Evolutionary conservation across 176 grass and related monocot genomes (phyloP).

Genomic region (Oryza brachyantha): DNA sequence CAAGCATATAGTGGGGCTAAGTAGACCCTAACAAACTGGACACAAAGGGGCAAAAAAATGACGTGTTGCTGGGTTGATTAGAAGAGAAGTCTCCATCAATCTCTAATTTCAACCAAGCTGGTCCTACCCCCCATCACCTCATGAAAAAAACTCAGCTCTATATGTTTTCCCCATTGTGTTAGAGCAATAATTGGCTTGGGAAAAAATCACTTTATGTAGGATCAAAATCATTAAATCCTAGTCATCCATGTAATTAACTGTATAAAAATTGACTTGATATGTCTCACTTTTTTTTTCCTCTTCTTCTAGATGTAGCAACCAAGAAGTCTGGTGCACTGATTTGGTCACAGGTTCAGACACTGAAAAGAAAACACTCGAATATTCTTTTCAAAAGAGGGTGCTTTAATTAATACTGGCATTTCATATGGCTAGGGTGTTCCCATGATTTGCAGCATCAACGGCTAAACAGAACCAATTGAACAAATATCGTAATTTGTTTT

Average conservation of each 20-base stretch:
- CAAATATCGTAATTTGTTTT: neutral
- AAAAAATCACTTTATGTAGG: neutral
- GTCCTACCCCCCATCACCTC: neutral
- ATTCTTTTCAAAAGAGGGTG: neutral
- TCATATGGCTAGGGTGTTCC: neutral
- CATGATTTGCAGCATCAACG: neutral
- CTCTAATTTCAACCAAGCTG: slow-evolving; percentile 11
- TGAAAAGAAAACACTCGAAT: neutral
- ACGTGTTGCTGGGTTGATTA: slow-evolving; percentile 28
- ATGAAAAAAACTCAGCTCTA: neutral
- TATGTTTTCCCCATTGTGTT: neutral
- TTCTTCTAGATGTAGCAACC: slow-evolving; percentile 17
- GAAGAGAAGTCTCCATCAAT: slow-evolving; percentile 25
- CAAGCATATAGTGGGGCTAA: slow-evolving; percentile 2
- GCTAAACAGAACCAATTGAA: neutral
- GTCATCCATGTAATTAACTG: neutral
- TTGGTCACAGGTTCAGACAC: neutral
- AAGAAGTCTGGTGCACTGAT: neutral
- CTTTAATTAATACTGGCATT: neutral
- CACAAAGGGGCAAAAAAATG: neutral
- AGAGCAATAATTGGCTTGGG: neutral
- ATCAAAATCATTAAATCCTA: neutral
- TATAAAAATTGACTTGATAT: neutral
- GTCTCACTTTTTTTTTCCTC: neutral
- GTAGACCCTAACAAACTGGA: slow-evolving; percentile 1